Percentiles rank a stretch among this genome's conserved stretches.
phyloP scores from a whole-genome alignment of 2,329 filamentous ascomycete species.

The Beauveria caledonica region DNA sequence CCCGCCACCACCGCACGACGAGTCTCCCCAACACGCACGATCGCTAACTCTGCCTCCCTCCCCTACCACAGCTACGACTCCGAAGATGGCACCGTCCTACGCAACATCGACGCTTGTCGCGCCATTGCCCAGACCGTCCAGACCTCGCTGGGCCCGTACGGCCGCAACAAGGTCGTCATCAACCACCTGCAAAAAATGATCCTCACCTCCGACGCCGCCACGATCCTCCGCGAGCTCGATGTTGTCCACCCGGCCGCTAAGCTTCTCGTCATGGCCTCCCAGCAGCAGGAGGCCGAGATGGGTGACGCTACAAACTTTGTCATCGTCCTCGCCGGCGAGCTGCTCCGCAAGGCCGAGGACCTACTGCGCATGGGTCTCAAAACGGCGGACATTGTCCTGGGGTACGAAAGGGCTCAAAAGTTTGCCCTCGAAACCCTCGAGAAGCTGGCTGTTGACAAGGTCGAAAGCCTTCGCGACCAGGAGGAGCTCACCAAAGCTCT shows the following conservation, averaged over 20 bases:
- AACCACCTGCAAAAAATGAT: conserved; percentile 99
- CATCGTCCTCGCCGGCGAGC: conserved; percentile 88
- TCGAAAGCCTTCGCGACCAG: conserved; percentile 73
- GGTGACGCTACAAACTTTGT: conserved; percentile 97
- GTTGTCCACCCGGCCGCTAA: conserved; percentile 98
- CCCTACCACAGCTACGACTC: conserved; percentile 71
- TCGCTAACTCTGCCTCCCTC: conserved; percentile 14
- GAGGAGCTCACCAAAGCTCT: conserved; percentile 90
- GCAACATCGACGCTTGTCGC: conserved; percentile 97
- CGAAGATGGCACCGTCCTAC: conserved; percentile 96
- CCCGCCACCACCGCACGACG: conserved; percentile 14
- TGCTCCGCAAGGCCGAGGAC: conserved; percentile 95
- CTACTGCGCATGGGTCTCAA: conserved; percentile 93
- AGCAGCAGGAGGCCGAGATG: conserved; percentile 99
- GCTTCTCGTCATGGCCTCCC: conserved; percentile 94
- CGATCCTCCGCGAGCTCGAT: conserved; percentile 93
- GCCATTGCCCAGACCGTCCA: conserved; percentile 94
- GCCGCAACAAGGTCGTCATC: conserved; percentile 99
- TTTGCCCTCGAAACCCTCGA: conserved; percentile 81
- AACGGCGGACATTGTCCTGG: conserved; percentile 92
- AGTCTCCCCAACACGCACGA: background rate
- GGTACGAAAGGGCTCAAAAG: conserved; percentile 90
- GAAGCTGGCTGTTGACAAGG: conserved; percentile 83
- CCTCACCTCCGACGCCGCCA: conserved; percentile 93
- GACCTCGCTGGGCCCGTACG: conserved; percentile 93